Conservation (phyloP, 805 yeast species). For the Saccharomyces eubayanus region DNA sequence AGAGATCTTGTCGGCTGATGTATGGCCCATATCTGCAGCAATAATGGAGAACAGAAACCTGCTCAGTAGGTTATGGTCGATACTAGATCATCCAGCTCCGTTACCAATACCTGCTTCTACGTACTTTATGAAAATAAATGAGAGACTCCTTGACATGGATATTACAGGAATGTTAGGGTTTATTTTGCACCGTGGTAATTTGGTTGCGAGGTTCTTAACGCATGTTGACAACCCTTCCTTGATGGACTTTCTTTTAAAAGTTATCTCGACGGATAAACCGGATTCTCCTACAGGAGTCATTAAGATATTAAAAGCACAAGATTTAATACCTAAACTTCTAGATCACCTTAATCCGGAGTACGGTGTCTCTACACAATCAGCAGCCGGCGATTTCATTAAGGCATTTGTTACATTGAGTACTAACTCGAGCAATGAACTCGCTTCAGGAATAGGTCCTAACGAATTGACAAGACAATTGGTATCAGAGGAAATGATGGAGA, state of each 20-base stretch:
- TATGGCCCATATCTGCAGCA: constrained; percentile 87
- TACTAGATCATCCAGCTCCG: constrained; percentile 60
- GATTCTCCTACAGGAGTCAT: constrained; percentile 84
- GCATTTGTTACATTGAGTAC: constrained; percentile 91
- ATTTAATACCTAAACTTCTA: constrained; percentile 62
- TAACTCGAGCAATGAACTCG: constrained; percentile 76
- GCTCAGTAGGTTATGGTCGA: constrained; percentile 65
- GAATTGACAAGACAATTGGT: constrained; percentile 87
- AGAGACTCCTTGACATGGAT: constrained; percentile 81
- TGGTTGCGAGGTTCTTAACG: constrained; percentile 71
- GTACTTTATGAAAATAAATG: constrained; percentile 84
- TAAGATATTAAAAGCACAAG: constrained; percentile 63
- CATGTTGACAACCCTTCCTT: constrained; percentile 89
- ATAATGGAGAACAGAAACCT: constrained; percentile 66
- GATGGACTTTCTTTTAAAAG: constrained; percentile 84
- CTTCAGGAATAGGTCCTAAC: constrained; percentile 91
- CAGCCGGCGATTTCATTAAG: constrained; percentile 89
- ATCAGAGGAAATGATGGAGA: constrained; percentile 55
- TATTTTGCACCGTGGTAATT: constrained; percentile 52
- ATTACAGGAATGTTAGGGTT: constrained; percentile 68
- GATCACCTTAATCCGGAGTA: constrained; percentile 53
- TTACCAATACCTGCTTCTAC: constrained; percentile 71
- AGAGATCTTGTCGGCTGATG: constrained; percentile 82
- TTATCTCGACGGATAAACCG: constrained; percentile 87
- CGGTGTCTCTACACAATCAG: constrained; percentile 69